A percentile compares a stretch with the other conserved stretches of the same genome.
Evolutionary conservation across 352 stramenopile genomes (phyloP).

Genomic region (Elongisporangium undulatum): DNA sequence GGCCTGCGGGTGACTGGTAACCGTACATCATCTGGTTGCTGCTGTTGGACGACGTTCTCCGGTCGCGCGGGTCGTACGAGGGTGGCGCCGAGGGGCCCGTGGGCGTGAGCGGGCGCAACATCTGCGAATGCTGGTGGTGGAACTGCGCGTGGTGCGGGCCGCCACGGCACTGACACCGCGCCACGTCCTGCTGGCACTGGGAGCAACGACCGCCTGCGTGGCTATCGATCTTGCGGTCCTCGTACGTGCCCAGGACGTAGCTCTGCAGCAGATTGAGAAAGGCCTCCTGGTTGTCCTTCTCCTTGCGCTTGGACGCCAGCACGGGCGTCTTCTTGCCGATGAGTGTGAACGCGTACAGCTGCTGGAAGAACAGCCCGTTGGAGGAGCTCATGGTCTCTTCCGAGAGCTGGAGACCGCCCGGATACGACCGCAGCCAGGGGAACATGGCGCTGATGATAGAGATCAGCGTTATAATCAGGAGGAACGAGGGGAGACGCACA

Average conservation of each 20-base stretch:
- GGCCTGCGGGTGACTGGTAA: constrained; percentile 8
- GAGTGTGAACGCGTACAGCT: constrained; percentile 76
- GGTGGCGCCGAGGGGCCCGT: not conserved
- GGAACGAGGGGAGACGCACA: not conserved
- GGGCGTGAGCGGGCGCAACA: not conserved
- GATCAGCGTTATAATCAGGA: not conserved
- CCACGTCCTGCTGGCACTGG: not conserved
- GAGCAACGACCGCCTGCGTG: not conserved
- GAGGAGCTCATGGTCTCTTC: constrained; percentile 56
- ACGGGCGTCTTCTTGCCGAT: constrained; percentile 58
- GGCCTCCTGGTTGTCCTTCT: constrained; percentile 55
- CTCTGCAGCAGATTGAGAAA: constrained; percentile 62
- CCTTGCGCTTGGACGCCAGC: constrained; percentile 34
- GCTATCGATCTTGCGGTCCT: constrained; percentile 14
- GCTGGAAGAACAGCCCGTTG: constrained; percentile 82
- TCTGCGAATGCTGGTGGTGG: not conserved
- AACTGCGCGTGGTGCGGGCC: not conserved
- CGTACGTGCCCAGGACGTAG: constrained; percentile 67
- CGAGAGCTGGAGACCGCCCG: constrained; percentile 36
- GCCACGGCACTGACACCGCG: not conserved
- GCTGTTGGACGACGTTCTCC: not conserved
- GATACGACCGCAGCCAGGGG: constrained; percentile 68
- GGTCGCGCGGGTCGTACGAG: not conserved
- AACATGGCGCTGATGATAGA: constrained; percentile 52
- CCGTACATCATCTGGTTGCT: not conserved